Evolutionary conservation across 257 asterid genomes (phyloP).

Genomic region (Paraleonurus japonicus): DNA sequence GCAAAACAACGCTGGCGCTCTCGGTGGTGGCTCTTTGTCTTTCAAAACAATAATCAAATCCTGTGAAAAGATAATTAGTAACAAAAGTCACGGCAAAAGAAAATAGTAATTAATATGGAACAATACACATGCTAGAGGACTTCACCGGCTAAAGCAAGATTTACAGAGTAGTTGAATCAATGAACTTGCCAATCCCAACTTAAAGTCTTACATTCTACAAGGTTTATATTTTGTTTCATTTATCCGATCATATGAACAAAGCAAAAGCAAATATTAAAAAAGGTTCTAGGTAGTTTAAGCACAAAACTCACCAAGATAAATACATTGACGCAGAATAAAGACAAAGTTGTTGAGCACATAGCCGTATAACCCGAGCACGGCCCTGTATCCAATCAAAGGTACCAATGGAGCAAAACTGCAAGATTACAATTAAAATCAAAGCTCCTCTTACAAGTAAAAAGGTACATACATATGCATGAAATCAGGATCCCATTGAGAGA

Average conservation of each 20-base stretch:
- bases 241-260: slow-evolving; percentile 16
- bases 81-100: background rate
- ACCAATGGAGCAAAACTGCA: slow-evolving; percentile 84
- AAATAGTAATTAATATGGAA: background rate
- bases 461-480: too few species aligned
- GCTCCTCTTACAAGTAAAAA: background rate
- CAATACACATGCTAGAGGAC: background rate
- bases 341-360: slow-evolving; percentile 67
- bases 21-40: slow-evolving; percentile 64
- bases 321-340: slow-evolving; percentile 69
- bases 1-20: slow-evolving; percentile 89
- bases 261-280: background rate
- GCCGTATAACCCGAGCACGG: slow-evolving; percentile 83
- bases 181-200: slow-evolving; percentile 12
- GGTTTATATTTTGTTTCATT: background rate
- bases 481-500: too few species aligned
- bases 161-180: background rate
- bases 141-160: slow-evolving; percentile 13
- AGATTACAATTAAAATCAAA: slow-evolving; percentile 14
- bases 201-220: slow-evolving; percentile 3
- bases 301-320: slow-evolving; percentile 57
- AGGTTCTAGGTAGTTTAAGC: background rate
- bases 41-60: slow-evolving; percentile 67
- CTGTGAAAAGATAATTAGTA: slow-evolving; percentile 40
- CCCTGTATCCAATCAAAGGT: slow-evolving; percentile 82